phyloP scores from a whole-genome alignment of 2,329 filamentous ascomycete species.

The Drechslerella dactyloides region DNA sequence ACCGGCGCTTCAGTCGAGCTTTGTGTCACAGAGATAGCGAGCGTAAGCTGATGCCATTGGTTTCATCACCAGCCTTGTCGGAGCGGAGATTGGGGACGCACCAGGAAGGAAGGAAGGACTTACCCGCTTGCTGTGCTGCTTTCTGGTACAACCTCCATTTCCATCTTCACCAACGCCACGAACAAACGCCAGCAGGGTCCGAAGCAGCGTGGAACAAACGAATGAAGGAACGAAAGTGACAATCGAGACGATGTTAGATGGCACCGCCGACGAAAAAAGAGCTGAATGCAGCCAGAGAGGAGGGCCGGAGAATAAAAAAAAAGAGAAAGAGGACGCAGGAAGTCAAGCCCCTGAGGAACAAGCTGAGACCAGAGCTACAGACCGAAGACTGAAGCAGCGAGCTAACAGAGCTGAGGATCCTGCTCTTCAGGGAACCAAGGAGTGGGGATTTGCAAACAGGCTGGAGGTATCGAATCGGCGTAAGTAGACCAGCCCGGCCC shows the following conservation, averaged over 20 bases:
- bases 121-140: background rate
- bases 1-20: background rate
- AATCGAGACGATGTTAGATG: too few relatives aligned
- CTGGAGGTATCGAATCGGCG: background rate
- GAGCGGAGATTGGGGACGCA: background rate
- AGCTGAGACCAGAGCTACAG: background rate
- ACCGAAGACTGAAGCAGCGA: too few relatives aligned
- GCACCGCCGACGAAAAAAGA: too few relatives aligned
- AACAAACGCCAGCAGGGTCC: background rate
- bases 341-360: background rate
- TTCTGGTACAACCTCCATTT: background rate
- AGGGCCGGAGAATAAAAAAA: background rate
- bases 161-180: too few relatives aligned
- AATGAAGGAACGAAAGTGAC: background rate
- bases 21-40: background rate
- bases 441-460: background rate
- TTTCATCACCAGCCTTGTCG: background rate
- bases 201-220: background rate
- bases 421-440: constrained; percentile 1
- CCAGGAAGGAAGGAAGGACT: background rate
- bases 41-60: background rate
- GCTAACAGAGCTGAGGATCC: background rate
- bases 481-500: background rate
- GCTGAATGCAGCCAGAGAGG: background rate
- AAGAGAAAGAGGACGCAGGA: background rate